Conservation (phyloP, 2,329 filamentous ascomycete genomes). For the Trichoderma sp. region DNA sequence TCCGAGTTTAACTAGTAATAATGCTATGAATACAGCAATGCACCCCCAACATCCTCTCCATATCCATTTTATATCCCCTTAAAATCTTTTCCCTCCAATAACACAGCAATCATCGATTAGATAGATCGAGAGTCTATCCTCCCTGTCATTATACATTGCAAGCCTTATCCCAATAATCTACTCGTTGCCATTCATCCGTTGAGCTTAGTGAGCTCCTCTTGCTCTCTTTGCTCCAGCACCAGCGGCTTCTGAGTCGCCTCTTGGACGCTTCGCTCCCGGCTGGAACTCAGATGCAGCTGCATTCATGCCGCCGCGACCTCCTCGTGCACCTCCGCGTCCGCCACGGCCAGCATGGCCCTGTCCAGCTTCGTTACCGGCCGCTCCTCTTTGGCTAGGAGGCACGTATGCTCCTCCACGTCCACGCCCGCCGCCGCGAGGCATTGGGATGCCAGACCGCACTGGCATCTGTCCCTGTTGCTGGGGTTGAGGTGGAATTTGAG, state of each 20-base stretch:
- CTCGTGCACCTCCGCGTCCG: slow-evolving; percentile 45
- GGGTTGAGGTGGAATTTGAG: slow-evolving; percentile 27
- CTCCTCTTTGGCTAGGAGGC: slow-evolving; percentile 40
- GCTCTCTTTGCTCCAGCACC: slow-evolving; percentile 47
- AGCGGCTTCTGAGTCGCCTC: slow-evolving; percentile 51
- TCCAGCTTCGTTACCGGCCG: slow-evolving; percentile 39
- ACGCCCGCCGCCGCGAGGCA: slow-evolving; percentile 44
- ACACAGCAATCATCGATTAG: slow-evolving; percentile 2
- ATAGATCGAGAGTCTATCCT: slow-evolving; percentile 2
- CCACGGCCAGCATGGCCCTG: slow-evolving; percentile 35
- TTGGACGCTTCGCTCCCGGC: slow-evolving; percentile 57
- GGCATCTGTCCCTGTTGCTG: slow-evolving; percentile 28
- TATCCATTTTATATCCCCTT: slow-evolving; percentile 14
- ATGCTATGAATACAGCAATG: slow-evolving; percentile 20
- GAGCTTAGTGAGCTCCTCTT: slow-evolving; percentile 41
- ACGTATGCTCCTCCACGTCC: slow-evolving; percentile 42
- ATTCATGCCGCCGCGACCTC: slow-evolving; percentile 49
- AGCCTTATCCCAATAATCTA: background rate
- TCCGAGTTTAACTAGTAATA: slow-evolving; percentile 1
- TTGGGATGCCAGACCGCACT: slow-evolving; percentile 42
- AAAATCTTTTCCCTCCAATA: background rate
- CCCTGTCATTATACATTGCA: slow-evolving; percentile 20
- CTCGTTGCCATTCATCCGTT: background rate
- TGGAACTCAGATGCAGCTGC: slow-evolving; percentile 57
- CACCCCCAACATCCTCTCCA: slow-evolving; percentile 1